These are phyloP conservation scores for Metschnikowia similis DNA, from an alignment of 805 yeast species.

Conservation along the genomic window DNA sequence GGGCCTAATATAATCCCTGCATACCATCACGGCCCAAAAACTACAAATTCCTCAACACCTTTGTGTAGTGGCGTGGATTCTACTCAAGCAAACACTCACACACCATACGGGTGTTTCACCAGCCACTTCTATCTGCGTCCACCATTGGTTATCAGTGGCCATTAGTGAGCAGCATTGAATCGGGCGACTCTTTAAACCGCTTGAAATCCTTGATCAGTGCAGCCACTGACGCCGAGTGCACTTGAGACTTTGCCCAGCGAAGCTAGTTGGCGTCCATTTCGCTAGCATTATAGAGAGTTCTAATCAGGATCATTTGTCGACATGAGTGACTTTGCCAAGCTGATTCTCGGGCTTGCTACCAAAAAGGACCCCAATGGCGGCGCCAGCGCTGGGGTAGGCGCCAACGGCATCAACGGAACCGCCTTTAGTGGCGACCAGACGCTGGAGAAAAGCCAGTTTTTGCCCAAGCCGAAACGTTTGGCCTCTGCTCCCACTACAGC, in stretches of 20 bases:
- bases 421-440: not conserved
- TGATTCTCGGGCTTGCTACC: slow-evolving; percentile 39
- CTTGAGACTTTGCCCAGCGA: too few species aligned
- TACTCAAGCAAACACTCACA: too few species aligned
- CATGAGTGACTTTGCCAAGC: slow-evolving; percentile 45
- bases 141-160: too few species aligned
- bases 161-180: too few species aligned
- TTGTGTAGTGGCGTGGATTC: too few species aligned
- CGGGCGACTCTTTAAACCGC: too few species aligned
- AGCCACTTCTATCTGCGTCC: too few species aligned
- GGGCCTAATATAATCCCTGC: not conserved
- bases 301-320: not conserved
- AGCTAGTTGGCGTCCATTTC: too few species aligned
- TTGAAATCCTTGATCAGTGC: too few species aligned
- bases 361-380: slow-evolving; percentile 21
- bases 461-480: slow-evolving; percentile 40
- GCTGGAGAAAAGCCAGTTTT: slow-evolving; percentile 15
- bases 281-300: not conserved
- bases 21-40: not conserved
- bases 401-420: not conserved
- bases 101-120: too few species aligned
- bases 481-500: slow-evolving; percentile 64
- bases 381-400: not conserved
- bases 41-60: not conserved
- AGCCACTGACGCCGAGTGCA: too few species aligned